Evolutionary conservation across 257 asterid species (phyloP).

Genomic region (Solanum raphanifolium): DNA sequence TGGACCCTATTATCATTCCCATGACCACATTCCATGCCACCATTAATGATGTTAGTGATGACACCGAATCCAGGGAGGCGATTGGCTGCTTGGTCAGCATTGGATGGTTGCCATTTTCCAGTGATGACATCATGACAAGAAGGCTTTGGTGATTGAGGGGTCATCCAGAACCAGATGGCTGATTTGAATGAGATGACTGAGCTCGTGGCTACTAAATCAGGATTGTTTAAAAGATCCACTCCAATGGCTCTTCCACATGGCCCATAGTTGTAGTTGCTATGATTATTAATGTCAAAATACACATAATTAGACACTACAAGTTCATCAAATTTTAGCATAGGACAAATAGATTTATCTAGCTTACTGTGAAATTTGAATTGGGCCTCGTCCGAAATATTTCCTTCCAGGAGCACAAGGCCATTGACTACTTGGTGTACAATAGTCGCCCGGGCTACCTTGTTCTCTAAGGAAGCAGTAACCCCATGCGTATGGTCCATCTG

Average conservation of each 20-base stretch:
- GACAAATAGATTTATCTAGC: background rate
- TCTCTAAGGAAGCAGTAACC: constrained; percentile 23
- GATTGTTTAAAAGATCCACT: constrained; percentile 7
- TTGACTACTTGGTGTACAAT: constrained; percentile 3
- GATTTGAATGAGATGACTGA: constrained; percentile 21
- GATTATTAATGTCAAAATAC: background rate
- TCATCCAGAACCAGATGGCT: constrained; percentile 34
- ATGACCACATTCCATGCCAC: constrained; percentile 24
- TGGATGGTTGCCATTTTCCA: constrained; percentile 17
- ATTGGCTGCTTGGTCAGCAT: background rate
- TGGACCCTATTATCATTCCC: background rate
- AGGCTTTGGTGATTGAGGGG: constrained; percentile 25
- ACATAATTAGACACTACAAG: background rate
- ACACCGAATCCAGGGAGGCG: constrained; percentile 26
- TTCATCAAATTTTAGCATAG: background rate
- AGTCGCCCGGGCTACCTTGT: constrained; percentile 6
- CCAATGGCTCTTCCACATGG: constrained; percentile 17
- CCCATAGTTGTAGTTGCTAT: constrained; percentile 30
- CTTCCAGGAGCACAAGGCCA: constrained; percentile 24
- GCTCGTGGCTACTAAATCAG: constrained; percentile 17
- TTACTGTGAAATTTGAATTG: constrained; percentile 21
- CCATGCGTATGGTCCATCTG: constrained; percentile 29
- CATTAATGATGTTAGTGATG: constrained; percentile 26
- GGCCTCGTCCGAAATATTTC: constrained; percentile 20
- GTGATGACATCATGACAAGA: constrained; percentile 21